phyloP scores from a whole-genome alignment of 768 basidiomycete species.

The Leccinum uliginosum region DNA sequence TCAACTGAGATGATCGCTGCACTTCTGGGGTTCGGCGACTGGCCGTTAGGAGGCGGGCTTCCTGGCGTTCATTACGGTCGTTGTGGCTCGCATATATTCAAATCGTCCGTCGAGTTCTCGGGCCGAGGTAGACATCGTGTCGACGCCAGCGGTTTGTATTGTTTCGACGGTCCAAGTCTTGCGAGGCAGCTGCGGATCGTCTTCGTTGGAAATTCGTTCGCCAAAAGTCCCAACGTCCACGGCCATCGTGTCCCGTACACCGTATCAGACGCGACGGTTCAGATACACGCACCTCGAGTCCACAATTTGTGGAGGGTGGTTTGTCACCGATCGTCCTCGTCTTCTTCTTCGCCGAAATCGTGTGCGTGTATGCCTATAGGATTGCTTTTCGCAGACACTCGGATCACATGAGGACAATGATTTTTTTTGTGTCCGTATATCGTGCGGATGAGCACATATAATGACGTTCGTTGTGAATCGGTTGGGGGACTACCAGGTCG shows the following conservation, averaged over 20 bases:
- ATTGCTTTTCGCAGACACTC: neutral
- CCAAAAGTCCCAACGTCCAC: neutral
- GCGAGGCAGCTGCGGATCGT: neutral
- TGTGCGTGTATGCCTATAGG: neutral
- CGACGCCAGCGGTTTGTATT: neutral
- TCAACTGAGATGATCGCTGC: neutral
- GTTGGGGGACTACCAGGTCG: neutral
- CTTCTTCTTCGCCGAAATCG: neutral
- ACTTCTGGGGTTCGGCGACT: neutral
- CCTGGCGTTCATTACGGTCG: neutral
- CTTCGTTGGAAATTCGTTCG: neutral
- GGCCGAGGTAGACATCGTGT: neutral
- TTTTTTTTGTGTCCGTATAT: neutral
- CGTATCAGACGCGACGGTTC: neutral
- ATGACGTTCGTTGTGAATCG: neutral
- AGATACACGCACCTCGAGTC: neutral
- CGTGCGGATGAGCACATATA: neutral
- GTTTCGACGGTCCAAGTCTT: neutral
- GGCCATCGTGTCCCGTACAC: neutral
- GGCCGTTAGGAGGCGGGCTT: neutral
- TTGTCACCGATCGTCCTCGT: neutral
- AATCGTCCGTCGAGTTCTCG: neutral
- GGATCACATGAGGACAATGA: neutral
- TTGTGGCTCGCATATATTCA: neutral
- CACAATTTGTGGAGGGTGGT: neutral